These are phyloP conservation scores for Eucalyptus virginea DNA, from an alignment of 345 rosid genomes.

Conservation along the genomic window DNA sequence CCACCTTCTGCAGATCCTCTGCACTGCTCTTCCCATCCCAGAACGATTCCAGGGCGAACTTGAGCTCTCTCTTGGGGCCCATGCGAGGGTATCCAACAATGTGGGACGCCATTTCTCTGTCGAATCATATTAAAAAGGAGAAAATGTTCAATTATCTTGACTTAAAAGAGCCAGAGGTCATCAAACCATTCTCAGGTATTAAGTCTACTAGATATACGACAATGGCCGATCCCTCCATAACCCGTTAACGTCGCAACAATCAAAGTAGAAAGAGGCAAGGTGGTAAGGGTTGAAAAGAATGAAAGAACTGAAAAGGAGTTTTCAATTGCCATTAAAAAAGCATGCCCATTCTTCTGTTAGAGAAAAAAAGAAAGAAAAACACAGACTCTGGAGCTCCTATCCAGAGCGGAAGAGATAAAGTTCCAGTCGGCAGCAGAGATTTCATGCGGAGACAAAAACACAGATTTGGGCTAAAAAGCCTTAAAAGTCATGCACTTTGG, in stretches of 20 bases:
- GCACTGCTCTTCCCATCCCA: constrained; percentile 98
- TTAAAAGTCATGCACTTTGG: background rate
- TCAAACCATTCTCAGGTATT: background rate
- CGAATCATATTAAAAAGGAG: background rate
- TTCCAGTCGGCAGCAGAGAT: background rate
- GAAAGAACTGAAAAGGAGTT: background rate
- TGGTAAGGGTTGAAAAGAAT: background rate
- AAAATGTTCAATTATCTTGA: background rate
- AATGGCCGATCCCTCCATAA: background rate
- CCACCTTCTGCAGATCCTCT: constrained; percentile 74
- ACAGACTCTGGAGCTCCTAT: background rate
- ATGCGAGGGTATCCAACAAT: constrained; percentile 98
- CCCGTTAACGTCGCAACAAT: background rate
- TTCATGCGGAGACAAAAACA: background rate
- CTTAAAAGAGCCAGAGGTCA: background rate
- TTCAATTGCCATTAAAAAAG: background rate
- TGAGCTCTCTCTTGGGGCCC: constrained; percentile 99
- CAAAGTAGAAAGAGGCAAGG: background rate
- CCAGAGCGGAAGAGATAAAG: background rate
- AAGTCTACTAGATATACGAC: background rate
- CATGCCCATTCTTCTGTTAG: background rate
- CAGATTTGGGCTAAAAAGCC: background rate
- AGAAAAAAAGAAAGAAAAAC: background rate
- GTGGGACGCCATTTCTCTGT: constrained; percentile 80
- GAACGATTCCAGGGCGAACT: constrained; percentile 95